Conservation (phyloP, 1,284 basidiomycete species). For the Grifola frondosa region DNA sequence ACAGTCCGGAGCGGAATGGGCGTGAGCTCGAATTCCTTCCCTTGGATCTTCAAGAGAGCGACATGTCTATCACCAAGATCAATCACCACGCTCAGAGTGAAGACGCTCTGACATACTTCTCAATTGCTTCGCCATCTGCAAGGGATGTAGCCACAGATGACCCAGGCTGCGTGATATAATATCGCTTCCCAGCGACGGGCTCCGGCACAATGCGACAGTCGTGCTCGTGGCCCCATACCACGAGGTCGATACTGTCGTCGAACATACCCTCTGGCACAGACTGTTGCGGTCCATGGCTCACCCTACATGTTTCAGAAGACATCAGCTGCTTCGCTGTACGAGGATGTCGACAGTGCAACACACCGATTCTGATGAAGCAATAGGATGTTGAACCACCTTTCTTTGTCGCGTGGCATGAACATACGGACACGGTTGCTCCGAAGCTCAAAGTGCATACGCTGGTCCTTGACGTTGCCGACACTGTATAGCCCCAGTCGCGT, state of each 20-base stretch:
- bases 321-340: too few relatives aligned
- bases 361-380: slow-evolving; percentile 96
- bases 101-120: slow-evolving; percentile 64
- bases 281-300: slow-evolving; percentile 91
- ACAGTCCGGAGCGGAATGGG: slow-evolving; percentile 90
- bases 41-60: slow-evolving; percentile 81
- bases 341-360: slow-evolving; percentile 25
- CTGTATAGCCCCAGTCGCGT: slow-evolving; percentile 91
- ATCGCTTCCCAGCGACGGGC: slow-evolving; percentile 86
- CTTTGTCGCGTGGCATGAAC: slow-evolving; percentile 90
- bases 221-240: slow-evolving; percentile 99
- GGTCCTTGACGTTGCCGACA: slow-evolving; percentile 95
- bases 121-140: slow-evolving; percentile 85
- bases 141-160: slow-evolving; percentile 93
- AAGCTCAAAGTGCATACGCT: slow-evolving; percentile 94
- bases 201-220: slow-evolving; percentile 94
- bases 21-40: slow-evolving; percentile 83
- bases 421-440: slow-evolving; percentile 91
- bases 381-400: slow-evolving; percentile 94
- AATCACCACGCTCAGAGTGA: not conserved
- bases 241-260: slow-evolving; percentile 90
- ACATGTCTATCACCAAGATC: slow-evolving; percentile 64
- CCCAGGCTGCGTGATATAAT: slow-evolving; percentile 93
- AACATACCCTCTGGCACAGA: slow-evolving; percentile 96
- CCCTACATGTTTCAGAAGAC: slow-evolving; percentile 54